Base-by-base conservation (phyloP, 805 yeast species). In the Candida hispaniensis region DNA sequence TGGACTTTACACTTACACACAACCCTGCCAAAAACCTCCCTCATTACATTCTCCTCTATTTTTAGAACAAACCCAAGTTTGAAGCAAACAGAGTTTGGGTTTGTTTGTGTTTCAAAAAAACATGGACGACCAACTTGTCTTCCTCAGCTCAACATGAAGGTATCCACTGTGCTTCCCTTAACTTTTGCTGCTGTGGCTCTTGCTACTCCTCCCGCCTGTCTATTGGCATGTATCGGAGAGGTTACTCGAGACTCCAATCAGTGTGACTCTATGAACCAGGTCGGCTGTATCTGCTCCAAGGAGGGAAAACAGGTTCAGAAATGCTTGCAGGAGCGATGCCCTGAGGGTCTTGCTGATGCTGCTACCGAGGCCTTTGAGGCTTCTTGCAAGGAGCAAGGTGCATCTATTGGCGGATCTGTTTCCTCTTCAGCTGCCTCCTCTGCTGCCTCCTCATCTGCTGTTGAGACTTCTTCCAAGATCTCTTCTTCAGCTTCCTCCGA, bases 161-260 rank as follows among this genome's bases (percentile, higher is more conserved):
- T 34, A 30, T 34, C 55, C 25, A 36, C 53, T 14, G 42, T 64
- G 40, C 63, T 67, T 34, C 56, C 67, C 18, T 50, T 55, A 6
- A 54, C 59, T 42, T 47, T 64, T 39, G 52, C 55, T 21, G 60
- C 69, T 14, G 50, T 64, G 18, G 66, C 67, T 18, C 69, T 73
- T 28, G 76, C 80, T 38, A 66, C 88, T 39, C 91, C 94, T 34
- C 94, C 95, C 42, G 94, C 95, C 22, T 85, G 94, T 66, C 61
- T 85, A 46, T 66, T 85, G 56, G 93, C 94, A 24, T 83, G 94
- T 70, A 88, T 80, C 41, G 69, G 82, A 39, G 67, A 71, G 50
- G 86, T 79, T 39, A 64, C 68, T 43, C 69, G 69, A 54, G 43
- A 47, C 5, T 66, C 74, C 11, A 14, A 28, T 10, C 41, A 61